Evolutionary conservation across 139 green algal genomes (phyloP).

Genomic region (Closterium sp.): DNA sequence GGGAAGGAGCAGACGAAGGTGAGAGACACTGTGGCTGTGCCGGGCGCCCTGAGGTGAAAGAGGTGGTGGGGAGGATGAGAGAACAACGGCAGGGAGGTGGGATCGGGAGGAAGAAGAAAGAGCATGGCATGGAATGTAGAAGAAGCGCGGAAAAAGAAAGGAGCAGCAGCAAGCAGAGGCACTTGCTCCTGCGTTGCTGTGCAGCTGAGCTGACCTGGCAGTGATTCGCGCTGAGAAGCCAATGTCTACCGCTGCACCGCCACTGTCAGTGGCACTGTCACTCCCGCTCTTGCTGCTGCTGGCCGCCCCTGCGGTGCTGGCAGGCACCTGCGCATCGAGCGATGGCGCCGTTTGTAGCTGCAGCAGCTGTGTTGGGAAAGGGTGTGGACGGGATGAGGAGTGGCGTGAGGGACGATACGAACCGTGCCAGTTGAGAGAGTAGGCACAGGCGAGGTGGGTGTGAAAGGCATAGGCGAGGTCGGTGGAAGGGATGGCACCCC

Average conservation of each 20-base stretch:
- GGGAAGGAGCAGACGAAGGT: background rate
- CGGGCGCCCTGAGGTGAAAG: background rate
- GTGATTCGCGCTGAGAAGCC: constrained; percentile 3
- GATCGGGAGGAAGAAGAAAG: background rate
- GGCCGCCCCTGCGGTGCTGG: background rate
- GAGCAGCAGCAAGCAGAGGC: too few relatives aligned
- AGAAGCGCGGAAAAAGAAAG: too few relatives aligned
- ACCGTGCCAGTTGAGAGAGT: background rate
- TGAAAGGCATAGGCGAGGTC: background rate
- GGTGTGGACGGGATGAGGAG: background rate
- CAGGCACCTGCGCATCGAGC: background rate
- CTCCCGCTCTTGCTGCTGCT: background rate
- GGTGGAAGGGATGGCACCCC: too few relatives aligned
- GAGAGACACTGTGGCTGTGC: background rate
- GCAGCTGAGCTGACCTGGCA: background rate
- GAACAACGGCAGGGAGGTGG: background rate
- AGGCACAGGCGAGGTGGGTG: too few relatives aligned
- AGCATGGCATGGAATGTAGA: too few relatives aligned
- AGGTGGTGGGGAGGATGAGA: background rate
- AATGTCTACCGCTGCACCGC: background rate
- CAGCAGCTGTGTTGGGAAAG: background rate
- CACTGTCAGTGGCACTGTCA: background rate
- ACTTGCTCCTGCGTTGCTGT: too few relatives aligned
- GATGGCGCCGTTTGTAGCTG: background rate
- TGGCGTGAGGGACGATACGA: background rate